Evolutionary conservation across 2,329 filamentous ascomycete species (phyloP).

Genomic region (Pseudopithomyces maydicus): DNA sequence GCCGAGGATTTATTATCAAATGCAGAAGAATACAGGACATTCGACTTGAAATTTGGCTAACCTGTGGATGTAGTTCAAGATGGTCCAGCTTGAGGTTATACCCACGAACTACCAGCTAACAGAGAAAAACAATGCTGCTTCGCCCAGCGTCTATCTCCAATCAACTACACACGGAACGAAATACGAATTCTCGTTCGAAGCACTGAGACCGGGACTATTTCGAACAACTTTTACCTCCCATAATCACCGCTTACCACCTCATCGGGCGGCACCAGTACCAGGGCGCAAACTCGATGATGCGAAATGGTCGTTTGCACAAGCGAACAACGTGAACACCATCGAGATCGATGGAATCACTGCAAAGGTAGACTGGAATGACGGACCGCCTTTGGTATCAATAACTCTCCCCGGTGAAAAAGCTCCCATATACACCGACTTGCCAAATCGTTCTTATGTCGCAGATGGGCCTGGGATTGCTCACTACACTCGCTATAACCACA

Average conservation of each 20-base stretch:
- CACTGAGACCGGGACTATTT: slow-evolving; percentile 67
- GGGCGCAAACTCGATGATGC: slow-evolving; percentile 40
- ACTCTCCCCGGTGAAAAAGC: slow-evolving; percentile 55
- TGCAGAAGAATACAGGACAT: no score
- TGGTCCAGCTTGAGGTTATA: slow-evolving; percentile 2
- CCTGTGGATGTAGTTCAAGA: neutral
- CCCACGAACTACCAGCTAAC: neutral
- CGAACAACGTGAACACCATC: slow-evolving; percentile 49
- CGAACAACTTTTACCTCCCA: slow-evolving; percentile 69
- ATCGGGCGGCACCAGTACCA: slow-evolving; percentile 63
- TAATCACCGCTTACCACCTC: slow-evolving; percentile 67
- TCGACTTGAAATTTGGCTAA: neutral
- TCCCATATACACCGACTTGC: slow-evolving; percentile 66
- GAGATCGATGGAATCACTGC: slow-evolving; percentile 57
- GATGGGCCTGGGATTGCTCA: slow-evolving; percentile 67
- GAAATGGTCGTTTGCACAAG: slow-evolving; percentile 40
- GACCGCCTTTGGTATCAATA: slow-evolving; percentile 62
- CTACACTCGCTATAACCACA: slow-evolving; percentile 66
- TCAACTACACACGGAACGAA: slow-evolving; percentile 21
- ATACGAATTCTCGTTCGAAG: slow-evolving; percentile 67
- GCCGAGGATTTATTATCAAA: no score
- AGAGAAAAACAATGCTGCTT: neutral
- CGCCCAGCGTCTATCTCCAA: slow-evolving; percentile 3
- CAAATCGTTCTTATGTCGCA: slow-evolving; percentile 67
- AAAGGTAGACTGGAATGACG: slow-evolving; percentile 62